Percentiles rank a stretch among this genome's conserved stretches.
Conservation (phyloP, 768 basidiomycete genomes). For the Naganishia friedmannii region DNA sequence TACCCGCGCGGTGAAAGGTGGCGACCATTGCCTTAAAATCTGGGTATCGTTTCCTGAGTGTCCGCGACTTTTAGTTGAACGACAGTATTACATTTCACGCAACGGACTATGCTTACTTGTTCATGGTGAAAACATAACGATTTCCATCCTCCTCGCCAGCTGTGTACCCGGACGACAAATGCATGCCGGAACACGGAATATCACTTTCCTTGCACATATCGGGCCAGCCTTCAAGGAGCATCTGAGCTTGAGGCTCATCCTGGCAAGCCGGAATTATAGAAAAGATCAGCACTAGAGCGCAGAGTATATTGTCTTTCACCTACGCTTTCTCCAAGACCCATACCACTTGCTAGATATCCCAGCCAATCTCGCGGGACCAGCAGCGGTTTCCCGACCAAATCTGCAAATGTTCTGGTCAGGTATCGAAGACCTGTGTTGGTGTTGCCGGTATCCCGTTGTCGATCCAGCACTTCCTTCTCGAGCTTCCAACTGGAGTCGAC, state of each 20-base stretch:
- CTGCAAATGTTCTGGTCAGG: slow-evolving; percentile 27
- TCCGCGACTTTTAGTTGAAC: not conserved
- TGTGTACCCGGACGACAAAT: slow-evolving; percentile 50
- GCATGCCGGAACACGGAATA: slow-evolving; percentile 51
- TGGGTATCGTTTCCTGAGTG: slow-evolving; percentile 43
- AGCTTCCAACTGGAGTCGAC: not conserved
- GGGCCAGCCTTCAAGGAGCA: slow-evolving; percentile 45
- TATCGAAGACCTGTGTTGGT: slow-evolving; percentile 28
- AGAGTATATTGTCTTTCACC: not conserved
- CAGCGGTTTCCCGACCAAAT: slow-evolving; percentile 42
- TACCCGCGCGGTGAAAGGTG: slow-evolving; percentile 45
- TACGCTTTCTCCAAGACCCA: slow-evolving; percentile 49
- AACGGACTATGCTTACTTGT: slow-evolving; percentile 25
- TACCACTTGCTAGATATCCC: slow-evolving; percentile 45
- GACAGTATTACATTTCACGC: not conserved
- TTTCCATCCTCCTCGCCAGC: slow-evolving; percentile 36
- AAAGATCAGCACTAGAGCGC: not conserved
- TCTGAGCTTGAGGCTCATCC: slow-evolving; percentile 39
- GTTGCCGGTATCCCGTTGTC: slow-evolving; percentile 9
- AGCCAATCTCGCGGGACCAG: slow-evolving; percentile 46
- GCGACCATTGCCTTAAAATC: slow-evolving; percentile 47
- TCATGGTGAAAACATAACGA: slow-evolving; percentile 46
- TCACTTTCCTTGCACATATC: slow-evolving; percentile 46
- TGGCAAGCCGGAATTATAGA: slow-evolving; percentile 31
- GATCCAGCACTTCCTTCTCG: slow-evolving; percentile 23